A percentile compares a stretch with the other conserved stretches of the same genome.
phyloP scores from a whole-genome alignment of 176 grass and related monocot genomes.

The Dendrocalamus sinicus region DNA sequence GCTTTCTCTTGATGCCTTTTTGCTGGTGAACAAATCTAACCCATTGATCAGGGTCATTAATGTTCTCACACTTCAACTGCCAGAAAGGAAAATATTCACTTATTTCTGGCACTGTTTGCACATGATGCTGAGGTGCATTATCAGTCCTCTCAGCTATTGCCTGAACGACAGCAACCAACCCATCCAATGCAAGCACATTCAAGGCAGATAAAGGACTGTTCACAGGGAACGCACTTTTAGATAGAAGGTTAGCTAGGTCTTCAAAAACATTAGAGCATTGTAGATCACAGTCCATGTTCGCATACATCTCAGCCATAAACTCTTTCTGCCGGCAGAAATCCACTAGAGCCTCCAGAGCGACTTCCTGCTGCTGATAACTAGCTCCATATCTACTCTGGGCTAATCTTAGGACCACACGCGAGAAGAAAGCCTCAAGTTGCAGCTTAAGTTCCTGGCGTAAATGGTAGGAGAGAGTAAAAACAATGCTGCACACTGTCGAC shows the following conservation, averaged over 20 bases:
- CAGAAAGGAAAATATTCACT: constrained; percentile 91
- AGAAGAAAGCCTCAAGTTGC: constrained; percentile 95
- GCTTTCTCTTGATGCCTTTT: constrained; percentile 86
- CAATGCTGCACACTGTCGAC: constrained; percentile 85
- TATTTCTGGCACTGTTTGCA: constrained; percentile 61
- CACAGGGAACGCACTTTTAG: constrained; percentile 92
- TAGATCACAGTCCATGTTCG: constrained; percentile 95
- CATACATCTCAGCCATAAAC: constrained; percentile 99
- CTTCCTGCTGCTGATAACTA: constrained; percentile 97
- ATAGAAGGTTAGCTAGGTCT: constrained; percentile 90
- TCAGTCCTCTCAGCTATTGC: constrained; percentile 75
- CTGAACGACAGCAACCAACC: constrained; percentile 78
- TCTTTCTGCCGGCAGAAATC: constrained; percentile 97
- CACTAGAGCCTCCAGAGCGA: constrained; percentile 87
- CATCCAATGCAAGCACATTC: constrained; percentile 91
- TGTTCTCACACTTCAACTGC: constrained; percentile 71
- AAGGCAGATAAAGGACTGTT: constrained; percentile 85
- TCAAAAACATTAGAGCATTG: constrained; percentile 92
- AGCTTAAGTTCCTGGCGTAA: constrained; percentile 83
- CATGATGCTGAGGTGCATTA: constrained; percentile 60
- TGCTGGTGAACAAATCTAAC: constrained; percentile 82
- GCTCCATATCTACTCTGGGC: constrained; percentile 81
- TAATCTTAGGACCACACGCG: constrained; percentile 89
- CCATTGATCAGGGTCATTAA: constrained; percentile 75
- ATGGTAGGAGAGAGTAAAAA: constrained; percentile 93